Conservation (phyloP, 208 protist species). For the Trypanosoma conorhini region DNA sequence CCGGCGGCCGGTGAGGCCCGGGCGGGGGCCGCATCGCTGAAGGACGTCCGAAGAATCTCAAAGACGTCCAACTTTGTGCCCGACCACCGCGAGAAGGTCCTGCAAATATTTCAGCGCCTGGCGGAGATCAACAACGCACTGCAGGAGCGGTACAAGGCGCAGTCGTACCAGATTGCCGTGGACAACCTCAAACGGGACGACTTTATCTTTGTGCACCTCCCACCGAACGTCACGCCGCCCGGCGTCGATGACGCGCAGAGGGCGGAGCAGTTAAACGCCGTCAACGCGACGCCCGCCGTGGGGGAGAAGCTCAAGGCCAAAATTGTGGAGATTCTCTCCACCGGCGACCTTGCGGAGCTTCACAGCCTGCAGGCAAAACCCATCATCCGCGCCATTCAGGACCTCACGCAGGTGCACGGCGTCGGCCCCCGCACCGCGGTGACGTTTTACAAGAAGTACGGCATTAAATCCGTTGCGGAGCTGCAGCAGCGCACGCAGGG, state of each 20-base stretch:
- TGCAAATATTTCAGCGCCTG: conserved; percentile 77
- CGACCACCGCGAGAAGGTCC: conserved; percentile 75
- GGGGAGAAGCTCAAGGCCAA: conserved; percentile 74
- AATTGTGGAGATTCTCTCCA: conserved; percentile 78
- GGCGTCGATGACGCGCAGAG: conserved; percentile 54
- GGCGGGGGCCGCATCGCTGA: background rate
- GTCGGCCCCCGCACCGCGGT: conserved; percentile 85
- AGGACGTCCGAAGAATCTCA: background rate
- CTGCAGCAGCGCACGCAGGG: conserved; percentile 51
- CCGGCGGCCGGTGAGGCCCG: too few relatives aligned
- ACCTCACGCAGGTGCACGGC: conserved; percentile 84
- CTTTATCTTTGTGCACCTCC: conserved; percentile 62
- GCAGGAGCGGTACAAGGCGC: conserved; percentile 77
- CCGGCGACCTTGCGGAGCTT: conserved; percentile 74
- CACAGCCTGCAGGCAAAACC: conserved; percentile 67
- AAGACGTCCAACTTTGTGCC: conserved; percentile 45
- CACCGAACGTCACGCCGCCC: conserved; percentile 66
- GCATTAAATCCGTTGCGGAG: conserved; percentile 65
- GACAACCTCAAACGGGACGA: conserved; percentile 68
- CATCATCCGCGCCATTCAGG: conserved; percentile 72
- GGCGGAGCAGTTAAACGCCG: conserved; percentile 25
- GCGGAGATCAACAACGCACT: conserved; percentile 79
- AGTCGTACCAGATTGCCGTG: conserved; percentile 58
- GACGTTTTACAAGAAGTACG: conserved; percentile 67
- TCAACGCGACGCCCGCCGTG: conserved; percentile 46